Percentiles rank a stretch among this genome's conserved stretches.
These are phyloP conservation scores for Camellia sinensis DNA, from an alignment of 148 eudicot species.

Conservation along the genomic window DNA sequence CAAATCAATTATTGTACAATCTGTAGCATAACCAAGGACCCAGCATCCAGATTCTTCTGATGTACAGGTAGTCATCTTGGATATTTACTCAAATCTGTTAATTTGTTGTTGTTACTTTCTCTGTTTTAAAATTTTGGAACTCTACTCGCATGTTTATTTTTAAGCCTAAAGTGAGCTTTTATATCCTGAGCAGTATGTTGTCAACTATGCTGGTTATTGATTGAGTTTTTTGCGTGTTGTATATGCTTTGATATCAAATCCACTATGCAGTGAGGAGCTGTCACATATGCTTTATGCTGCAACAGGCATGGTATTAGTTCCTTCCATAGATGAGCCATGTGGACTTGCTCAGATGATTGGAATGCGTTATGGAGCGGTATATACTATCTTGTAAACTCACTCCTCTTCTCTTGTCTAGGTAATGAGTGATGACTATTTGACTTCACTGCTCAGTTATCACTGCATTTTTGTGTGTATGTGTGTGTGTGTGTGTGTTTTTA, in stretches of 20 bases:
- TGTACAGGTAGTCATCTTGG: constrained; percentile 60
- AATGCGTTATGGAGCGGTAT: constrained; percentile 91
- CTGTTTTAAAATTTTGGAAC: constrained; percentile 5
- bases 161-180: not conserved
- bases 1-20: constrained; percentile 14
- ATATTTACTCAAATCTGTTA: not conserved
- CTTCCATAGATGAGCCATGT: constrained; percentile 88
- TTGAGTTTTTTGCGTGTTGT: constrained; percentile 8
- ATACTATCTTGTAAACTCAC: constrained; percentile 2
- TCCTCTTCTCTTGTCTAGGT: not conserved
- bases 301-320: constrained; percentile 82
- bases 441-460: not conserved
- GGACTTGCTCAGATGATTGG: constrained; percentile 92
- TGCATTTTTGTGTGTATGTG: too few species aligned
- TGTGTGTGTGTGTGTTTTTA: too few species aligned
- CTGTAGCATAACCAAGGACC: constrained; percentile 75
- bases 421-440: not conserved
- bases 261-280: constrained; percentile 63
- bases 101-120: not conserved
- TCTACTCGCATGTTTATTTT: not conserved
- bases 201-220: not conserved
- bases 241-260: constrained; percentile 15
- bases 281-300: constrained; percentile 95
- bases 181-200: not conserved
- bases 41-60: constrained; percentile 65